Evolutionary conservation across 2,329 filamentous ascomycete species (phyloP), one percentile per base, ranked within the genome.

Genomic region (Coniochaeta prunicola): DNA sequence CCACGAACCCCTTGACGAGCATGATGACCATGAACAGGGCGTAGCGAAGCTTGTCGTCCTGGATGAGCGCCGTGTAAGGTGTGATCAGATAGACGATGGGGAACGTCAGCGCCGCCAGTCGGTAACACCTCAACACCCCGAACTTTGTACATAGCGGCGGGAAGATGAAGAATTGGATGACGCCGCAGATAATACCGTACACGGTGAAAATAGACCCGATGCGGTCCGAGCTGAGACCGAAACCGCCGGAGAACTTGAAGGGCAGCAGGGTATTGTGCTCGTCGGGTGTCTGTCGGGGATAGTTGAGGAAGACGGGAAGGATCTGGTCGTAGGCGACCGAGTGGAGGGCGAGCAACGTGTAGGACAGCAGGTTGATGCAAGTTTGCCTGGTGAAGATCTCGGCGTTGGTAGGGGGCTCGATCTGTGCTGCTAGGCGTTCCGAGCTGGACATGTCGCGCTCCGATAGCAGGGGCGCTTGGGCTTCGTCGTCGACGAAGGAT

Each of bases 161-260:
- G 70, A 96, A 97, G 58, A 96, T 68, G 56, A 94, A 76, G 71
- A 99, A 96, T 70, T 97, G 94, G 53, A 91, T 83, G 19, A 94
- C 64, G 67, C 92, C 91, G 64, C 90, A 91, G 10, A 86, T 78
- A 57, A 96, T 77, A 21, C 91, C 92, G 70, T 93, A 96, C 4
- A 90, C 67, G 1, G 90, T 94, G 71, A 96, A 96, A 60, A 96
- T 86, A 34, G 90, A 81, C 12, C 93, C 93, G 63, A 97, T 97
- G 55, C 84, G 80, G 60, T 85, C 83, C 1, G 90, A 88, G 54
- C 83, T 78, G 67, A 85, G 71, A 0, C 91, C 91, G 68, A 96
- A 96, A 0, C 92, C 92, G 38, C 91, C 88, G 1, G 82, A 80
- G 68, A 97, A 97, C 67, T 90, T 88, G 67, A 97, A 87, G 0